Evolutionary conservation across 2,329 filamentous ascomycete genomes (phyloP).

Genomic region (Cladophialophora chaetospira): DNA sequence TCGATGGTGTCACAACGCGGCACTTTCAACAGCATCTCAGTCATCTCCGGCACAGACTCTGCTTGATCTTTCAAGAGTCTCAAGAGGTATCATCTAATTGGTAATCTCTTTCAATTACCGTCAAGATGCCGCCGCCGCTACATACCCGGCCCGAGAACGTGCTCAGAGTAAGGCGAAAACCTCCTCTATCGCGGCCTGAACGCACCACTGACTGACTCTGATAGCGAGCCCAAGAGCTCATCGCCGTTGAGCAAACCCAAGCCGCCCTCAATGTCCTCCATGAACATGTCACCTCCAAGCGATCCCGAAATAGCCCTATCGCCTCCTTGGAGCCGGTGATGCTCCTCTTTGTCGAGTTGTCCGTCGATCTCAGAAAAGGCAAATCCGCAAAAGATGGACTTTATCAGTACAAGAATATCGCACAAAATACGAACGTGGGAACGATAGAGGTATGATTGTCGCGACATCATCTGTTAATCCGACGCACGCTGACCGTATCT

Average conservation of each 20-base stretch:
- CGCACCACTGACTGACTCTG: slow-evolving; percentile 29
- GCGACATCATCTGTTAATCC: neutral
- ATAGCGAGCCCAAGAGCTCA: slow-evolving; percentile 92
- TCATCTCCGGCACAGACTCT: slow-evolving; percentile 34
- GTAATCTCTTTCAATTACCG: slow-evolving; percentile 22
- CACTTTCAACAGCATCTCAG: slow-evolving; percentile 3
- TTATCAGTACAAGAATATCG: slow-evolving; percentile 99
- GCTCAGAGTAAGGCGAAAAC: slow-evolving; percentile 64
- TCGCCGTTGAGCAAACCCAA: slow-evolving; percentile 90
- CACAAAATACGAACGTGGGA: slow-evolving; percentile 96
- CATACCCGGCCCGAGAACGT: slow-evolving; percentile 99
- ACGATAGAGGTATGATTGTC: slow-evolving; percentile 79
- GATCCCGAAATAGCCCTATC: slow-evolving; percentile 96
- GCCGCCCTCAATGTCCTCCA: slow-evolving; percentile 93
- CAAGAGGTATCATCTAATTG: slow-evolving; percentile 32
- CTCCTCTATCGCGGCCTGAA: slow-evolving; percentile 22
- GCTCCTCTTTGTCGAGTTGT: slow-evolving; percentile 95
- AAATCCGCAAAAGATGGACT: slow-evolving; percentile 98
- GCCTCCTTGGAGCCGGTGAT: slow-evolving; percentile 95
- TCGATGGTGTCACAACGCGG: neutral
- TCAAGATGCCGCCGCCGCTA: slow-evolving; percentile 85
- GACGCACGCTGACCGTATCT: slow-evolving; percentile 21
- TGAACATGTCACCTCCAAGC: slow-evolving; percentile 98
- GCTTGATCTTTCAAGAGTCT: slow-evolving; percentile 23
- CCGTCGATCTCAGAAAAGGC: slow-evolving; percentile 95